Evolutionary conservation across 345 rosid genomes (phyloP).

Genomic region (Salix viminalis): DNA sequence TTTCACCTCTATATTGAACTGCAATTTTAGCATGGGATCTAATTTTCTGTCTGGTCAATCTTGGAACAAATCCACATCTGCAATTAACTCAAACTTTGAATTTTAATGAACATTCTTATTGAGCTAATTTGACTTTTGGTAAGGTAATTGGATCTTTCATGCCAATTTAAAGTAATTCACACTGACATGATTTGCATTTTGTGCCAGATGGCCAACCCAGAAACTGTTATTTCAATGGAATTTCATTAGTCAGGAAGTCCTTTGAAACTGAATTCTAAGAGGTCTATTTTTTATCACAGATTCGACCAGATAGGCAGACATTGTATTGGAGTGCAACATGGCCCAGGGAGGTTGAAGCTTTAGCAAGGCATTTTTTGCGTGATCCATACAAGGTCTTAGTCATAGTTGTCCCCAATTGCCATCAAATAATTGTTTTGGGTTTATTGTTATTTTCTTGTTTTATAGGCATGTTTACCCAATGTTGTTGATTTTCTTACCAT

Average conservation of each 20-base stretch:
- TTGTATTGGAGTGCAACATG: conserved; percentile 99
- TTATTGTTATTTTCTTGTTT: not conserved
- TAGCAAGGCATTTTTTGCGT: conserved; percentile 81
- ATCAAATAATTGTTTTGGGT: not conserved
- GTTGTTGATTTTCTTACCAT: conserved; percentile 15
- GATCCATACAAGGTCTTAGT: conserved; percentile 76
- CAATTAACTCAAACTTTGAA: not conserved
- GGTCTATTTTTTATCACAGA: conserved; percentile 37
- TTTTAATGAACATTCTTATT: not conserved
- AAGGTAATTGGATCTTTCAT: not conserved
- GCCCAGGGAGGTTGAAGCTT: conserved; percentile 89
- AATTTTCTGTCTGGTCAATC: not conserved
- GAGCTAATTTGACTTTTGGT: not conserved
- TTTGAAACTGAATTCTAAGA: not conserved
- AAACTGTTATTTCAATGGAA: not conserved
- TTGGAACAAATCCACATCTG: not conserved
- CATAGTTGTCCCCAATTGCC: not conserved
- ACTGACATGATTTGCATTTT: not conserved
- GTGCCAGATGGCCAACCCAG: not conserved
- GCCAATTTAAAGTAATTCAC: not conserved
- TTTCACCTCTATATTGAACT: not conserved
- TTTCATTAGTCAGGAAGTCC: not conserved
- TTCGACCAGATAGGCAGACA: conserved; percentile 96
- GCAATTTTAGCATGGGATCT: not conserved
- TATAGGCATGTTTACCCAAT: not conserved